Percentiles rank a stretch among this genome's conserved stretches.
phyloP scores from a whole-genome alignment of 1,284 basidiomycete genomes.

The Heliocybe sulcata region DNA sequence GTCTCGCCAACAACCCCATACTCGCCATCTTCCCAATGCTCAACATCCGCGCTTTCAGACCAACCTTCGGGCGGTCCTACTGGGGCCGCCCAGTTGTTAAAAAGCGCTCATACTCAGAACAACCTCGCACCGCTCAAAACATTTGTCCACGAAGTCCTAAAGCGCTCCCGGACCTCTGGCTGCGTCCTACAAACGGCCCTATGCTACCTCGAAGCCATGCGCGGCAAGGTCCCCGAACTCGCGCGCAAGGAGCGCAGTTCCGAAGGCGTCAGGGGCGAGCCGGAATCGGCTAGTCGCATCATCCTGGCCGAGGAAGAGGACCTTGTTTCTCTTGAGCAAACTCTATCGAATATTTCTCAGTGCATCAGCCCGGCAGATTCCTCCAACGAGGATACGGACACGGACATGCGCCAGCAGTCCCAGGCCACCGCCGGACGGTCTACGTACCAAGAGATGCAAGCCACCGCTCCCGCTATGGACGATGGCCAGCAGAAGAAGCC shows the following conservation, averaged over 20 bases:
- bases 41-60: conserved; percentile 15
- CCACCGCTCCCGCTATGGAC: background rate
- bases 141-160: conserved; percentile 73
- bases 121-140: conserved; percentile 52
- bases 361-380: conserved; percentile 5
- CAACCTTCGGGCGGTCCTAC: conserved; percentile 12
- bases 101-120: conserved; percentile 14
- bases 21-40: conserved; percentile 30
- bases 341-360: background rate
- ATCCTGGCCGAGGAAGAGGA: conserved; percentile 17
- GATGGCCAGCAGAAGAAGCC: conserved; percentile 4
- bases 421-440: conserved; percentile 6
- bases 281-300: conserved; percentile 38
- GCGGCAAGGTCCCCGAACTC: conserved; percentile 55
- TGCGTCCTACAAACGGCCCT: conserved; percentile 71
- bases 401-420: conserved; percentile 11
- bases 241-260: conserved; percentile 40
- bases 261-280: conserved; percentile 28
- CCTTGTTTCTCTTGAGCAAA: conserved; percentile 4
- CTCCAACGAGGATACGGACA: background rate
- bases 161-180: conserved; percentile 69
- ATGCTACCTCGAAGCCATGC: conserved; percentile 72
- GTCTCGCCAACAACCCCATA: conserved; percentile 19
- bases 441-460: too few species aligned
- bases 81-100: conserved; percentile 7